Conservation (phyloP, 2,329 filamentous ascomycete genomes). For the Aspergillus neoniger region DNA sequence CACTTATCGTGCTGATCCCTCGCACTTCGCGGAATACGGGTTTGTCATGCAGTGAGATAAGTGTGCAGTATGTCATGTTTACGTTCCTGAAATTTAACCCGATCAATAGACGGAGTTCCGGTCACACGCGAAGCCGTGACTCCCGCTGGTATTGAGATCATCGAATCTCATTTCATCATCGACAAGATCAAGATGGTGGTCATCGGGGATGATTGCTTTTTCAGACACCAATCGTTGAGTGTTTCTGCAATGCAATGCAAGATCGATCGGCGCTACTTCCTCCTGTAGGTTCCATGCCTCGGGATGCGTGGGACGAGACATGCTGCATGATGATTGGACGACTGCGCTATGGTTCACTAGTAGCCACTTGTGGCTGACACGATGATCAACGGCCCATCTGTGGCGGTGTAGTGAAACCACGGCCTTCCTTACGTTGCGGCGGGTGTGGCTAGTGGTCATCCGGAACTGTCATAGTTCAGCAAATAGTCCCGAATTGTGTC, state of each 20-base stretch:
- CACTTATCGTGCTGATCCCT: neutral
- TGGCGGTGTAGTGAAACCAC: constrained; percentile 20
- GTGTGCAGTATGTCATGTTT: no score
- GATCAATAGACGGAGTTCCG: neutral
- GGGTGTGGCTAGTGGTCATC: neutral
- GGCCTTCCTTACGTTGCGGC: neutral
- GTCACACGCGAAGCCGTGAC: neutral
- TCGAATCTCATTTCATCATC: neutral
- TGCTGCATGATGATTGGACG: constrained; percentile 2
- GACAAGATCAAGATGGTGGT: neutral
- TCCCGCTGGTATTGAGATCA: neutral
- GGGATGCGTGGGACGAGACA: neutral
- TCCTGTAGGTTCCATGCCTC: constrained; percentile 1
- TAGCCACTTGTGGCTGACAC: constrained; percentile 21
- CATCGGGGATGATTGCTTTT: constrained; percentile 1
- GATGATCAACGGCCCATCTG: constrained; percentile 13
- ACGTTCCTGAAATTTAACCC: no score
- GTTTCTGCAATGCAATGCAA: constrained; percentile 18
- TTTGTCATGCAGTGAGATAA: neutral
- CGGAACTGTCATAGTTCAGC: constrained; percentile 2
- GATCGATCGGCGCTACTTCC: constrained; percentile 15
- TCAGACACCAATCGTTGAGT: constrained; percentile 4
- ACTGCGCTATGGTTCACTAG: constrained; percentile 4
- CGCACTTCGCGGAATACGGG: neutral
- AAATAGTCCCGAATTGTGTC: neutral